Conservation (phyloP, 306 rosid species). For the Gillenia trifoliata region DNA sequence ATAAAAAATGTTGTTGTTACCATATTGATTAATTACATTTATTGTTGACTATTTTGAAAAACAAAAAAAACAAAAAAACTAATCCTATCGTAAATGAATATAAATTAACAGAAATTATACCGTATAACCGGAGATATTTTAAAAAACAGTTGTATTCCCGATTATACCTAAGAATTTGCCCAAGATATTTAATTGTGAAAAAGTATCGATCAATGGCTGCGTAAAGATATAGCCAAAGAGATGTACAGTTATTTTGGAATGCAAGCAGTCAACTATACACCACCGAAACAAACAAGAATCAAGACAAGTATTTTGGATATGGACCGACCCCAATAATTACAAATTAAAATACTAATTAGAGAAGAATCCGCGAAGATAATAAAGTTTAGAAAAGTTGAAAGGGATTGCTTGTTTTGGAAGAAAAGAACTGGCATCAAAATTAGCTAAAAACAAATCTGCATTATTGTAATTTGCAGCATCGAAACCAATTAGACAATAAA, state of each 20-base stretch:
- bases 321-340: not conserved
- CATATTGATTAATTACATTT: no score
- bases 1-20: no score
- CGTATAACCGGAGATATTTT: no score
- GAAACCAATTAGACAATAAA: not conserved
- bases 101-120: no score
- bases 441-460: not conserved
- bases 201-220: not conserved
- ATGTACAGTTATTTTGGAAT: no score
- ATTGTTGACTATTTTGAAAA: no score
- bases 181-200: no score
- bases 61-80: no score
- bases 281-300: not conserved
- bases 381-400: not conserved
- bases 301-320: not conserved
- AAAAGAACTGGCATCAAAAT: not conserved
- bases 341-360: not conserved
- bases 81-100: no score
- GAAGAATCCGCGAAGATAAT: not conserved
- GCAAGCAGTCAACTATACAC: not conserved
- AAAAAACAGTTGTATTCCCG: no score
- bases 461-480: not conserved
- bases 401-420: conserved; percentile 6
- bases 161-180: no score
- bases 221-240: no score